Percentiles rank a stretch among this genome's conserved stretches.
phyloP scores from a whole-genome alignment of 805 yeast genomes.

The Alloascoidea africana region DNA sequence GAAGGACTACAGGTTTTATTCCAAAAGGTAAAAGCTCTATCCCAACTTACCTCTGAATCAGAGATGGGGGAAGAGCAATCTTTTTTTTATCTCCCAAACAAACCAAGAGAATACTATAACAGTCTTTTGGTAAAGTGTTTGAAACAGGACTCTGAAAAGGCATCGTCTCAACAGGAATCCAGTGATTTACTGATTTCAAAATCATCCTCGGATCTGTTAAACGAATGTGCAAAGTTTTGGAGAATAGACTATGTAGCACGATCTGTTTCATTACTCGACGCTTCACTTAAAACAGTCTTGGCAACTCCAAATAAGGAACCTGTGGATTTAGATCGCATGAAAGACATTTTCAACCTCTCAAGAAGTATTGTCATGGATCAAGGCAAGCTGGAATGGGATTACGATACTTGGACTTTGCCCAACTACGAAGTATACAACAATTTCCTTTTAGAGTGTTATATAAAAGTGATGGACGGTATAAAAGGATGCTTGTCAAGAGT shows the following conservation, averaged over 20 bases:
- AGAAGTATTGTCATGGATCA: constrained; percentile 11
- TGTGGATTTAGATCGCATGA: constrained; percentile 16
- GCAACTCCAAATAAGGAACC: constrained; percentile 15
- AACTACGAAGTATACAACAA: constrained; percentile 38
- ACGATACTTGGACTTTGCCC: constrained; percentile 22
- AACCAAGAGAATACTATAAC: constrained; percentile 24
- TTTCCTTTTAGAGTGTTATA: constrained; percentile 28
- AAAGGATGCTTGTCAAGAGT: constrained; percentile 26
- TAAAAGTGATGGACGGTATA: constrained; percentile 29
- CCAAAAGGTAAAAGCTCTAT: background rate
- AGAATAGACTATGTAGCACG: constrained; percentile 34
- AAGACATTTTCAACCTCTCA: constrained; percentile 20
- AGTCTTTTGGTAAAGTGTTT: constrained; percentile 28
- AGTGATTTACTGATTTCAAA: constrained; percentile 22
- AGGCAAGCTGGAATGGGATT: constrained; percentile 13
- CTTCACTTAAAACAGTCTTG: constrained; percentile 21
- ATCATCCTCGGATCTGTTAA: constrained; percentile 26
- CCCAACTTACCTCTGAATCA: constrained; percentile 1
- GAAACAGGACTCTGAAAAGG: constrained; percentile 18
- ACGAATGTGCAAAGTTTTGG: constrained; percentile 39
- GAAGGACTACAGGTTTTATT: constrained; percentile 3
- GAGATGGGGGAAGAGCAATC: constrained; percentile 1
- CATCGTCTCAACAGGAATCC: constrained; percentile 8
- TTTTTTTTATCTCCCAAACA: constrained; percentile 23
- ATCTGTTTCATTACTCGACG: constrained; percentile 34